Percentiles rank a stretch among this genome's conserved stretches.
phyloP scores from a whole-genome alignment of 805 yeast species.

The Yarrowia phangngaensis region DNA sequence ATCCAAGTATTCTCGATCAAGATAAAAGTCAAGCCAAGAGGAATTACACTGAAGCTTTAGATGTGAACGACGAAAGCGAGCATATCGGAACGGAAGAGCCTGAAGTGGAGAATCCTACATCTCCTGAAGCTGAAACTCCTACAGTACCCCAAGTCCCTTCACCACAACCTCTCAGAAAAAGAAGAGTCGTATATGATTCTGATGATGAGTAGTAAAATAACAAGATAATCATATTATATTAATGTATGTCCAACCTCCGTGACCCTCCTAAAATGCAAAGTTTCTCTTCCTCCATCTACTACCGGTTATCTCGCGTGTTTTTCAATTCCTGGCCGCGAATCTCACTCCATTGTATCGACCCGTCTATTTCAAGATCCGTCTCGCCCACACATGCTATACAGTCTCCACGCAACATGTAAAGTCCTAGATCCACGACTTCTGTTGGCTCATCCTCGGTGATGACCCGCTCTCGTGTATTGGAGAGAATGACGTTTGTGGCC shows the following conservation, averaged over 20 bases:
- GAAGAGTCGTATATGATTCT: conserved; percentile 10
- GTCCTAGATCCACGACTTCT: conserved; percentile 36
- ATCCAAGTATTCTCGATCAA: background rate
- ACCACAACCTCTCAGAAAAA: background rate
- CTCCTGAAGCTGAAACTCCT: background rate
- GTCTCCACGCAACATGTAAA: conserved; percentile 41
- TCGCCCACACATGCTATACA: conserved; percentile 39
- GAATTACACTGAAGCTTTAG: too few species aligned
- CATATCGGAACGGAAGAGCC: too few species aligned
- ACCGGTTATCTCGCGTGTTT: conserved; percentile 17
- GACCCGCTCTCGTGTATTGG: conserved; percentile 36
- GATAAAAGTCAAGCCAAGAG: too few species aligned
- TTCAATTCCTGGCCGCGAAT: conserved; percentile 32
- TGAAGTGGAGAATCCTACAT: background rate
- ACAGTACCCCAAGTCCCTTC: conserved; percentile 12
- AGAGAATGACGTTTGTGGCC: conserved; percentile 39
- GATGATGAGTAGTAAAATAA: conserved; percentile 4
- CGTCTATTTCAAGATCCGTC: conserved; percentile 37
- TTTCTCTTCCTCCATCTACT: background rate
- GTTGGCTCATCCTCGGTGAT: conserved; percentile 34
- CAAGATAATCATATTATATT: background rate
- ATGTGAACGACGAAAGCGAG: too few species aligned
- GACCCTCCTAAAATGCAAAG: too few species aligned
- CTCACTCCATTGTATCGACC: conserved; percentile 38
- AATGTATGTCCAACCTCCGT: too few species aligned